These are phyloP conservation scores for Penicillium brasilianum DNA, from an alignment of 2,329 filamentous ascomycete species.

Conservation along the genomic window DNA sequence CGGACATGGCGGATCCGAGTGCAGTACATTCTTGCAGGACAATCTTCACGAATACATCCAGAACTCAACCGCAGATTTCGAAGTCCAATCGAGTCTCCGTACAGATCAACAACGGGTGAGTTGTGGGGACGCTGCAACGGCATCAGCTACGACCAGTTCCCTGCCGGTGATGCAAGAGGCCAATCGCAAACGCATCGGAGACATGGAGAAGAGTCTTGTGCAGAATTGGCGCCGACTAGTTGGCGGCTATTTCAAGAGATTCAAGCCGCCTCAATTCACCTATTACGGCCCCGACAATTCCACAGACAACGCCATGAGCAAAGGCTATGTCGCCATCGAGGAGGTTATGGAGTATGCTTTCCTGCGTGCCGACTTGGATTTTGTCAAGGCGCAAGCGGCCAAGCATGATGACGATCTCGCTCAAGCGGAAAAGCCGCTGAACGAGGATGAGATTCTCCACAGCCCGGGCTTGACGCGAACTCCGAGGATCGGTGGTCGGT, in stretches of 20 bases:
- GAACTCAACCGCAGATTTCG: slow-evolving; percentile 75
- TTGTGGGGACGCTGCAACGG: slow-evolving; percentile 20
- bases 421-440: slow-evolving; percentile 76
- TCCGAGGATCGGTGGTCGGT: slow-evolving; percentile 69
- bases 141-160: slow-evolving; percentile 29
- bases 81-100: slow-evolving; percentile 75
- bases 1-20: slow-evolving; percentile 89
- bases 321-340: slow-evolving; percentile 48
- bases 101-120: slow-evolving; percentile 34
- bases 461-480: slow-evolving; percentile 56
- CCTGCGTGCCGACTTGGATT: slow-evolving; percentile 90
- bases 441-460: slow-evolving; percentile 82
- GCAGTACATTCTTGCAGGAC: slow-evolving; percentile 83
- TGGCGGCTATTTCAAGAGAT: slow-evolving; percentile 92
- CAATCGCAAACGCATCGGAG: slow-evolving; percentile 65
- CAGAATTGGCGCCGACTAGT: slow-evolving; percentile 80
- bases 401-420: slow-evolving; percentile 76
- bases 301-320: slow-evolving; percentile 33
- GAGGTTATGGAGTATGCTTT: slow-evolving; percentile 86
- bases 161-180: slow-evolving; percentile 58
- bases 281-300: slow-evolving; percentile 40
- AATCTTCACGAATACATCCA: slow-evolving; percentile 89
- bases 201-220: slow-evolving; percentile 73
- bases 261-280: slow-evolving; percentile 79
- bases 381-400: slow-evolving; percentile 83